Percentiles rank a stretch among this genome's conserved stretches.
These are phyloP conservation scores for Annulohypoxylon moriforme DNA, from an alignment of 495 filamentous ascomycete genomes.

Conservation along the genomic window DNA sequence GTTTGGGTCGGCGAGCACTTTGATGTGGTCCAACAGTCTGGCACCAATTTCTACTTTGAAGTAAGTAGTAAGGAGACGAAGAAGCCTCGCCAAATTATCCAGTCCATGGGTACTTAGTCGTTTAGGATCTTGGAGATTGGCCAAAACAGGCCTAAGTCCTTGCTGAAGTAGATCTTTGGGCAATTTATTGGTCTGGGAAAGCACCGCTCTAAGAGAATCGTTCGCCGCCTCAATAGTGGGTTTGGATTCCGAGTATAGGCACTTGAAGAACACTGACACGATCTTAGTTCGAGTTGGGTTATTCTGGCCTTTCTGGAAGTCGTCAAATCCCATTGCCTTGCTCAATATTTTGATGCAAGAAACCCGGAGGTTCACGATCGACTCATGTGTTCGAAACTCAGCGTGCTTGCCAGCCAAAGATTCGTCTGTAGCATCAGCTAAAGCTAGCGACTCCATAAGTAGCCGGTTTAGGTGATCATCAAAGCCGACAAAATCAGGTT, in stretches of 20 bases:
- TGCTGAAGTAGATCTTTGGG: constrained; percentile 96
- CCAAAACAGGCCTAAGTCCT: constrained; percentile 91
- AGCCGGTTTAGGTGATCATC: constrained; percentile 90
- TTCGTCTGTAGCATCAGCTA: constrained; percentile 95
- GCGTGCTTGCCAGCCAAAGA: constrained; percentile 82
- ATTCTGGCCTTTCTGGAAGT: constrained; percentile 75
- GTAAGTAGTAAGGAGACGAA: constrained; percentile 93
- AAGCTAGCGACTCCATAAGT: constrained; percentile 88
- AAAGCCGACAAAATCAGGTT: constrained; percentile 86
- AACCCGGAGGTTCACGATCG: constrained; percentile 90
- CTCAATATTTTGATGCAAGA: constrained; percentile 93
- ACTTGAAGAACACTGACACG: constrained; percentile 97
- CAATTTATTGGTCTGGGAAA: constrained; percentile 88
- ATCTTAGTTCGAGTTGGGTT: constrained; percentile 84
- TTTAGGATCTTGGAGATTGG: constrained; percentile 94
- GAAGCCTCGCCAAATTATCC: constrained; percentile 87
- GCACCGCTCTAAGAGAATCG: constrained; percentile 82
- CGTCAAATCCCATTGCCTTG: constrained; percentile 89
- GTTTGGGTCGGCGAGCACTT: constrained; percentile 82
- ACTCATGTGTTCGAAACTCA: constrained; percentile 90
- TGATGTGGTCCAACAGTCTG: constrained; percentile 90
- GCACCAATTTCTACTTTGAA: constrained; percentile 99
- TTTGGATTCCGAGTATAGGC: constrained; percentile 87
- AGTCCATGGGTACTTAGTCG: constrained; percentile 88
- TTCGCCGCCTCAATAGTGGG: constrained; percentile 96